Conservation (phyloP, 768 basidiomycete species). For the Phylloporus sp. region DNA sequence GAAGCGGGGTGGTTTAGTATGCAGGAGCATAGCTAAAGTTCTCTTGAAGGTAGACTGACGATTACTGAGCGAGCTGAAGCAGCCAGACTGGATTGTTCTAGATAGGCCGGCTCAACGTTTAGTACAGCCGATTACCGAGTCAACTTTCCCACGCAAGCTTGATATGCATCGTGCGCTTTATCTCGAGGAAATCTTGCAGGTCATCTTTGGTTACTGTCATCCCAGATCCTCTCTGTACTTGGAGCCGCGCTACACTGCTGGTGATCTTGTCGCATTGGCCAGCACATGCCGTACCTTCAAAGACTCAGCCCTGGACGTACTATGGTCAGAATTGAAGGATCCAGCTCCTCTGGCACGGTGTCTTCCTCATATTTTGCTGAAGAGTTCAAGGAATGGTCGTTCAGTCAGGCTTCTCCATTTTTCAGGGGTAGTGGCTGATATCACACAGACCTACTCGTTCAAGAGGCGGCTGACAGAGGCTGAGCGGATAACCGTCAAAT, state of each 20-base stretch:
- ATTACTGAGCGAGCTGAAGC: too few species aligned
- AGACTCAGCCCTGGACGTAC: not conserved
- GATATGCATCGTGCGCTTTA: slow-evolving; percentile 1
- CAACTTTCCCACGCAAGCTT: too few species aligned
- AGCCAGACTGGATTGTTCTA: too few species aligned
- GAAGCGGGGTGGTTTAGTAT: too few species aligned
- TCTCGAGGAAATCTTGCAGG: not conserved
- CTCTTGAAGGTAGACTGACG: too few species aligned
- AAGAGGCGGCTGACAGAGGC: not conserved
- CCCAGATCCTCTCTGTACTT: not conserved
- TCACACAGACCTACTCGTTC: not conserved
- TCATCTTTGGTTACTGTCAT: not conserved
- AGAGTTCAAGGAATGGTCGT: too few species aligned
- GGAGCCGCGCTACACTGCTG: not conserved
- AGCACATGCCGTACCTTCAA: not conserved
- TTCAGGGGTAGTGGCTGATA: not conserved
- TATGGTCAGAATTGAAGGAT: not conserved
- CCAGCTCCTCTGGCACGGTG: not conserved
- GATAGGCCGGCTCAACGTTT: too few species aligned
- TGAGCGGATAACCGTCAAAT: not conserved
- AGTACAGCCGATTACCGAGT: too few species aligned
- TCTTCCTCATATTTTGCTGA: not conserved
- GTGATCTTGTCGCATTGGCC: not conserved
- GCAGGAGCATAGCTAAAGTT: too few species aligned
- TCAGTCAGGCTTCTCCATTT: not conserved